Evolutionary conservation across 2,329 filamentous ascomycete genomes (phyloP), one percentile per base, ranked within the genome.

Genomic region (Aureobasidium subglaciale): DNA sequence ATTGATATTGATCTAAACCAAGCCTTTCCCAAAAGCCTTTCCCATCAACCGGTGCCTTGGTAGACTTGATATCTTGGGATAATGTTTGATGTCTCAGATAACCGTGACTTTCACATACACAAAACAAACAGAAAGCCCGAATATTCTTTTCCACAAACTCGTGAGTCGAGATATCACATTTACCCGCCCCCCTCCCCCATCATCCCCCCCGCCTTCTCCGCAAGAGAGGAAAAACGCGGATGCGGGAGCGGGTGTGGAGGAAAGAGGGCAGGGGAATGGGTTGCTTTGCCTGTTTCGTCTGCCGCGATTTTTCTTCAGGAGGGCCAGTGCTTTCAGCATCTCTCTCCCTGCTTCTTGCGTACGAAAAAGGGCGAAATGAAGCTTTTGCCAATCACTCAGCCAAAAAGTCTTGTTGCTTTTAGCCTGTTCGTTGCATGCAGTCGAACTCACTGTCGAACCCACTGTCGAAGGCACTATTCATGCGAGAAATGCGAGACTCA

Each of bases 111-210:
- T n/a, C n/a, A n/a, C n/a, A n/a, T n/a, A n/a, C n/a, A n/a, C n/a
- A n/a, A n/a, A n/a, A n/a, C n/a, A n/a, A n/a, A n/a, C n/a, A n/a
- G n/a, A 13, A 11, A 10, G 22, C 16, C 18, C 13, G 16, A n/a
- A 25, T 11, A 2, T 16, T 15, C 9, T 35, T 22, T 34, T 13
- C 6, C n/a, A 48, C 25, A n/a, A 45, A n/a, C n/a, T 16, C 11
- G 20, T 20, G 15, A 45, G 11, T 35, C 25, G 16, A 41, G 22
- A 25, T 11, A 37, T 18, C 32, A 11, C 10, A 38, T 52, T 52
- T 52, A 52, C 15, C 48, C 48, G 48, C 48, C 48, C 48, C 48
- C 25, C 48, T n/a, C 48, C 48, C 25, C 48, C n/a, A n/a, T n/a
- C n/a, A n/a, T n/a, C n/a, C n/a, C n/a, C n/a, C n/a, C n/a, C n/a